Base-by-base conservation (phyloP, 208 protist species). In the Jaenimonas drosophilae region DNA sequence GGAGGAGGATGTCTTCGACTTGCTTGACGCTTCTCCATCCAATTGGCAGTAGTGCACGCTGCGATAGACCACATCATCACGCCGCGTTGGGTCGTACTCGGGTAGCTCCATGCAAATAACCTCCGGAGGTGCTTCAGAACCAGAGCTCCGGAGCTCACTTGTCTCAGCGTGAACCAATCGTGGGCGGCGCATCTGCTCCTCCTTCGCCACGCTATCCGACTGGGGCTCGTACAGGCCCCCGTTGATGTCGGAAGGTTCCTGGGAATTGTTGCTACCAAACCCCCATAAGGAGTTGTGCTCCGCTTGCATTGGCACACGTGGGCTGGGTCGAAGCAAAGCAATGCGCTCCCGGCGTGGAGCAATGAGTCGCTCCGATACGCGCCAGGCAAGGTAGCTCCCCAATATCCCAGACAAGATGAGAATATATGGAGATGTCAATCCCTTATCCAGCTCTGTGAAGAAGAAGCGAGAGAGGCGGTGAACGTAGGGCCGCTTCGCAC, bases 21-120 rank as follows among this genome's bases (percentile, higher is more conserved):
- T 34, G 30, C 30, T 34, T n/a, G n/a, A n/a, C n/a, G n/a, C n/a
- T n/a, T n/a, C n/a, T n/a, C n/a, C n/a, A n/a, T n/a, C n/a, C n/a
- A n/a, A n/a, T n/a, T n/a, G 52, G 4, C 88, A 42, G 62, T 93
- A 93, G 58, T 90, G 79, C 45, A 94, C 64, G 50, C 85, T 94
- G 43, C 85, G 80, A 51, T 82, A 94, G 49, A 79, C 77, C 24
- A 87, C 68, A 57, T 94, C 85, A 60, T 88, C 71, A 0, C 64
- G 63, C 24, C 69, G 46, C 26, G 26, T 12, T 16, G 77, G 34
- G 44, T 88, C 75, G 59, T 81, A 94, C 59, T 94, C 80, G 38
- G 71, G 64, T 23, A 94, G 58, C 61, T 94, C 75, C 47, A 94
- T 63, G 53, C 70, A 78, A 24, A 83, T 65, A n/a, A 89, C 26